These are phyloP conservation scores for Choanephora cucurbitarum DNA, from an alignment of 371 early-diverging fungal genomes.

Conservation along the genomic window DNA sequence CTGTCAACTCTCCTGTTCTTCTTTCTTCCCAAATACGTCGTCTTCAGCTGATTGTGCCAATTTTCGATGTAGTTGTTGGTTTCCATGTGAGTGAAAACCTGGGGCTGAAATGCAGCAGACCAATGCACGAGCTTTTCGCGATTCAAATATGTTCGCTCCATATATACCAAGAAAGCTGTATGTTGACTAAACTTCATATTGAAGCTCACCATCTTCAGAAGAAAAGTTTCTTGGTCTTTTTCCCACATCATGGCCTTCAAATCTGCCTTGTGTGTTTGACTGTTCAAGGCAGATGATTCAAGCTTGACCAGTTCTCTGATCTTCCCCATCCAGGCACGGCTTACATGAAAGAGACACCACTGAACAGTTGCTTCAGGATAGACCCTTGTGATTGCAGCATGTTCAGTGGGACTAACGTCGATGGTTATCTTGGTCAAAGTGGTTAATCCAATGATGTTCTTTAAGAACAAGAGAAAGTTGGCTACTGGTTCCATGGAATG, in stretches of 20 bases:
- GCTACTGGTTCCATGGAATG: not conserved
- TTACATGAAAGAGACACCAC: slow-evolving; percentile 11
- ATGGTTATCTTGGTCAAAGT: not conserved
- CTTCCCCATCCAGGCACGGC: slow-evolving; percentile 7
- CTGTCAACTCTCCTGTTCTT: slow-evolving; percentile 3
- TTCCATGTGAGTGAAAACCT: slow-evolving; percentile 12
- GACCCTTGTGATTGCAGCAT: not conserved
- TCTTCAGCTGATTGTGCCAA: slow-evolving; percentile 24
- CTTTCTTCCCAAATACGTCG: slow-evolving; percentile 5
- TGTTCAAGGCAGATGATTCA: not conserved
- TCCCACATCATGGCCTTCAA: slow-evolving; percentile 11
- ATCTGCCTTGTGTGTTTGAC: not conserved
- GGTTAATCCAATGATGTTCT: not conserved
- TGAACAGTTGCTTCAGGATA: slow-evolving; percentile 3
- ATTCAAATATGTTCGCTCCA: not conserved
- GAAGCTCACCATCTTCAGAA: not conserved
- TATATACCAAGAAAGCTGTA: not conserved
- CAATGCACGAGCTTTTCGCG: not conserved
- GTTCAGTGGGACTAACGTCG: not conserved
- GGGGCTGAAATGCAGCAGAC: slow-evolving; percentile 4
- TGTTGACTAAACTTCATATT: not conserved
- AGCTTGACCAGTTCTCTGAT: slow-evolving; percentile 3
- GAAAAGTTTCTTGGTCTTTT: not conserved
- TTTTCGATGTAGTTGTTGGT: slow-evolving; percentile 22
- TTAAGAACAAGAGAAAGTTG: not conserved